phyloP scores from a whole-genome alignment of 169 alveolate genomes.

The Eimeria falciformis region DNA sequence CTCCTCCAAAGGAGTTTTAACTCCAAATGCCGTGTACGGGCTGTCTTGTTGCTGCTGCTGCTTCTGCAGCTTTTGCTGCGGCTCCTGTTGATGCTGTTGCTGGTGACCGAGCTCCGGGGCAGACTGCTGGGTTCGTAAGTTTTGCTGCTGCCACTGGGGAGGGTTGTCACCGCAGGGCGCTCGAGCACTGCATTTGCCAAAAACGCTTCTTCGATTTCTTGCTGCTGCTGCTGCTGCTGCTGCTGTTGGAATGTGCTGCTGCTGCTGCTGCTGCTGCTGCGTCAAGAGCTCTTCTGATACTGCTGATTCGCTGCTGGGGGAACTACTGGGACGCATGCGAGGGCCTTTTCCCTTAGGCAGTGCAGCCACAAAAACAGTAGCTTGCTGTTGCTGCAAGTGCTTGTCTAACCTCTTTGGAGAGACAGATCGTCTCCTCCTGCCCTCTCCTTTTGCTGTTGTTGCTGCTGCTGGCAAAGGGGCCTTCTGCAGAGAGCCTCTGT shows the following conservation, averaged over 20 bases:
- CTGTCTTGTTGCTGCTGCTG: not conserved
- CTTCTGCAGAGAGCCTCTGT: not conserved
- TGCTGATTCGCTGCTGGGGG: no score
- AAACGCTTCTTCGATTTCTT: not conserved
- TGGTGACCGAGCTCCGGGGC: conserved; percentile 31
- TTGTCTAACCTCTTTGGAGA: not conserved
- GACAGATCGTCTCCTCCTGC: conserved; percentile 17
- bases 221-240: conserved; percentile 28
- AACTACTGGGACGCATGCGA: no score
- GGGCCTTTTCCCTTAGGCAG: conserved; percentile 24
- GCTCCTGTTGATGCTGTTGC: conserved; percentile 21
- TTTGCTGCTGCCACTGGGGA: not conserved
- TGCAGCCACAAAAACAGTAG: conserved; percentile 53
- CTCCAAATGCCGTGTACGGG: not conserved
- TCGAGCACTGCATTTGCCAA: no score
- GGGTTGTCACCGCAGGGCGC: no score
- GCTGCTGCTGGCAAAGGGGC: conserved; percentile 6
- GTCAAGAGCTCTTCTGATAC: conserved; percentile 42
- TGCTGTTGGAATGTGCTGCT: not conserved
- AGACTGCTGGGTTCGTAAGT: not conserved
- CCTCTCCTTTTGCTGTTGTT: not conserved
- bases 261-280: conserved; percentile 18
- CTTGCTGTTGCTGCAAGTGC: conserved; percentile 56
- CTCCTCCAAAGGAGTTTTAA: conserved; percentile 29
- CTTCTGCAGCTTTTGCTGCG: no score